Evolutionary conservation across 192 early-diverging fungal genomes (phyloP).

Genomic region (Backusella macrospora): DNA sequence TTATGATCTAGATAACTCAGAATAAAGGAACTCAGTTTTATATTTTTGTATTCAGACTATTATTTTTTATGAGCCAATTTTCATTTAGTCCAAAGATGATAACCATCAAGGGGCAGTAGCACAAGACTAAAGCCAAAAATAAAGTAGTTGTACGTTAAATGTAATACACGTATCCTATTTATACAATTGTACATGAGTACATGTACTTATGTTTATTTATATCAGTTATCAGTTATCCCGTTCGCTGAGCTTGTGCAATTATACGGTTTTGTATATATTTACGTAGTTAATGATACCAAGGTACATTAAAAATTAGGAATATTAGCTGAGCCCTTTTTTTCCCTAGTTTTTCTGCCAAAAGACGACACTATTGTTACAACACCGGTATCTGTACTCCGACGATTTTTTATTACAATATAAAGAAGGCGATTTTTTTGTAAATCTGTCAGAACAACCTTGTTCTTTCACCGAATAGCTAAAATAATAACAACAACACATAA

Average conservation of each 20-base stretch:
- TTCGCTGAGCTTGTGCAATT: slow-evolving; percentile 6
- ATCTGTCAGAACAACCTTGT: background rate
- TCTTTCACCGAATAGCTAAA: background rate
- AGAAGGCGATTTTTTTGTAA: slow-evolving; percentile 1
- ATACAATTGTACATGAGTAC: slow-evolving; percentile 12
- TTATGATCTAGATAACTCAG: background rate
- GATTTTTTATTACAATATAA: background rate
- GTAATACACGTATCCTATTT: slow-evolving; percentile 16
- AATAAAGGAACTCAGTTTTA: background rate
- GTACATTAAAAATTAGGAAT: background rate
- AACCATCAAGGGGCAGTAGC: slow-evolving; percentile 9
- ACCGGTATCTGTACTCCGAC: background rate
- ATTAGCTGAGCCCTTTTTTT: slow-evolving; percentile 12
- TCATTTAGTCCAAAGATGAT: slow-evolving; percentile 4
- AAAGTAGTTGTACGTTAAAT: background rate
- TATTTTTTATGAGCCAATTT: slow-evolving; percentile 4
- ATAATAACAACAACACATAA: background rate
- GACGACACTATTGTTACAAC: slow-evolving; percentile 4
- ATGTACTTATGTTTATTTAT: background rate
- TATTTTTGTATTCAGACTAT: slow-evolving; percentile 1
- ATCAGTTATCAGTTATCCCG: background rate
- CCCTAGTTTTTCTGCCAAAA: background rate
- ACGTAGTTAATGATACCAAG: background rate
- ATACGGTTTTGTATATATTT: background rate
- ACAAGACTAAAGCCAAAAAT: background rate